phyloP scores from a whole-genome alignment of 2,329 filamentous ascomycete genomes.

The Trichoderma endophyticum region DNA sequence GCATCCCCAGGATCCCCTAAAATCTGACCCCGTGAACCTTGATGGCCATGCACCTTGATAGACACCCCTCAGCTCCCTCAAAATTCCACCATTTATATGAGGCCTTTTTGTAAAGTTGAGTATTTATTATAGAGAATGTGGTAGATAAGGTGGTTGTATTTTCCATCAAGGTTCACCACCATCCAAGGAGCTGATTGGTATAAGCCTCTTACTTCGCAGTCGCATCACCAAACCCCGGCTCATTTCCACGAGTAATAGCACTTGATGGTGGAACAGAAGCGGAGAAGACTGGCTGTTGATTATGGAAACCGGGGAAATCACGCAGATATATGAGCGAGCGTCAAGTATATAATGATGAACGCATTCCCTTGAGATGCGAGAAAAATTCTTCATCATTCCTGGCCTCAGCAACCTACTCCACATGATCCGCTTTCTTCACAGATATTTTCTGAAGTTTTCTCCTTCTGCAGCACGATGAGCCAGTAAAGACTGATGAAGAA shows the following conservation, averaged over 20 bases:
- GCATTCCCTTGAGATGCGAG: background rate
- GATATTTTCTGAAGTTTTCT: background rate
- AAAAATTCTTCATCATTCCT: background rate
- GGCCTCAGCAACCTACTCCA: background rate
- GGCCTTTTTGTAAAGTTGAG: background rate
- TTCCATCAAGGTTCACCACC: slow-evolving; percentile 11
- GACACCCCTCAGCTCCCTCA: background rate
- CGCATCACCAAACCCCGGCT: background rate
- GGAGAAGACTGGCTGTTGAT: background rate
- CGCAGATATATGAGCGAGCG: too few relatives aligned
- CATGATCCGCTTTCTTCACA: background rate
- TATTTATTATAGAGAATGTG: background rate
- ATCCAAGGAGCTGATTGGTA: background rate
- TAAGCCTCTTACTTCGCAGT: background rate
- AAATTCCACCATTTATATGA: background rate
- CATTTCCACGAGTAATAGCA: background rate
- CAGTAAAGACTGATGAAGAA: background rate
- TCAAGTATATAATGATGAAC: background rate
- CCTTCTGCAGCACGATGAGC: background rate
- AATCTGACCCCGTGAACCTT: background rate
- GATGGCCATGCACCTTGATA: slow-evolving; percentile 15
- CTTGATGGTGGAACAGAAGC: background rate
- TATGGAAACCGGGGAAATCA: background rate
- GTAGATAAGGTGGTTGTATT: background rate
- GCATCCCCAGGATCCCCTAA: background rate